phyloP scores from a whole-genome alignment of 495 filamentous ascomycete species.

The Elasticomyces elasticus region DNA sequence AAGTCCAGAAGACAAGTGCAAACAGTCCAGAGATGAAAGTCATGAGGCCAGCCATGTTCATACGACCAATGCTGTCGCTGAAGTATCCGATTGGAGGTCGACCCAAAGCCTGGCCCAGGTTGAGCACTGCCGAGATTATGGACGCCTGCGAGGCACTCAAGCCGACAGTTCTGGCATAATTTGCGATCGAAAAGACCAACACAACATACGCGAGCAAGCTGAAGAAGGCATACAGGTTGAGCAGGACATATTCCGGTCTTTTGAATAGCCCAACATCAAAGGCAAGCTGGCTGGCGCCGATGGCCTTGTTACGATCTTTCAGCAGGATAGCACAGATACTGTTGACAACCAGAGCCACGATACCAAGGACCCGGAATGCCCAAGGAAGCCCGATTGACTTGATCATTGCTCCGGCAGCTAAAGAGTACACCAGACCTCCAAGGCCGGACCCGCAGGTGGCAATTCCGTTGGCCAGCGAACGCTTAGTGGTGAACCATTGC shows the following conservation, averaged over 20 bases:
- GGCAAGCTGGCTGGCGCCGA: constrained; percentile 35
- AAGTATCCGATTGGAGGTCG: constrained; percentile 58
- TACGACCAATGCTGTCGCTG: constrained; percentile 55
- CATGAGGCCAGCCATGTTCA: constrained; percentile 55
- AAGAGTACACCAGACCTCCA: constrained; percentile 46
- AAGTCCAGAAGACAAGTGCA: constrained; percentile 60
- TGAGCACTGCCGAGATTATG: constrained; percentile 61
- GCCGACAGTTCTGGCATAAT: constrained; percentile 56
- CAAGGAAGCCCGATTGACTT: constrained; percentile 49
- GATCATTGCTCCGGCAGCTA: constrained; percentile 51
- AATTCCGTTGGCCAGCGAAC: constrained; percentile 65
- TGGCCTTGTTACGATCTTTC: constrained; percentile 55
- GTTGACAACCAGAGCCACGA: constrained; percentile 51
- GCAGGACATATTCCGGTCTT: constrained; percentile 51
- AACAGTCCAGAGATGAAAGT: constrained; percentile 52
- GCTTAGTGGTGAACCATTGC: constrained; percentile 66
- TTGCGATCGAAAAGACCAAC: constrained; percentile 60
- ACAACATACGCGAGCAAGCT: constrained; percentile 64
- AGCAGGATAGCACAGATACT: constrained; percentile 48
- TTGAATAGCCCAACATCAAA: constrained; percentile 36
- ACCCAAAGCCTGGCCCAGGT: constrained; percentile 54
- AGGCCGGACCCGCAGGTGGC: constrained; percentile 64
- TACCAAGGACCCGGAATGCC: constrained; percentile 60
- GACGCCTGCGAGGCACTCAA: constrained; percentile 57
- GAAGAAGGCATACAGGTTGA: constrained; percentile 59